phyloP scores from a whole-genome alignment of 2,329 filamentous ascomycete genomes.

The Phymatotrichopsis omnivora region DNA sequence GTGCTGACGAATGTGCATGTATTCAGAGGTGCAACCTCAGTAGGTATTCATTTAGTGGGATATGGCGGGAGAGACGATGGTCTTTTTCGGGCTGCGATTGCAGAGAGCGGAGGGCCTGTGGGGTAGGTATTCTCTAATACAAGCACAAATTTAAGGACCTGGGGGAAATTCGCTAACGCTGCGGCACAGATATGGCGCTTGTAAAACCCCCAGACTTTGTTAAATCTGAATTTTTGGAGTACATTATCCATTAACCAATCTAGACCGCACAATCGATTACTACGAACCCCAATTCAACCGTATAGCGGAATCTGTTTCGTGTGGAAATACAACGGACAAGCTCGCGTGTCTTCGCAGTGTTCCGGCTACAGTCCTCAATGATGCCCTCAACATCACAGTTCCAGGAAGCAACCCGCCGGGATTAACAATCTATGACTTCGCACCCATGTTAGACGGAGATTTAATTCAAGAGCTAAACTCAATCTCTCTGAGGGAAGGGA shows the following conservation, averaged over 20 bases:
- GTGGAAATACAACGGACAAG: conserved; percentile 46
- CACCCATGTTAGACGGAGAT: conserved; percentile 44
- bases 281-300: conserved; percentile 52
- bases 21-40: conserved; percentile 38
- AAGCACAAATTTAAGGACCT: too few relatives aligned
- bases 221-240: too few relatives aligned
- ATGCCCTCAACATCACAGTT: conserved; percentile 42
- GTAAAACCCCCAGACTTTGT: too few relatives aligned
- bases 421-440: conserved; percentile 34
- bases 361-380: conserved; percentile 49
- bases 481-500: conserved; percentile 46
- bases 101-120: conserved; percentile 42
- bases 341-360: conserved; percentile 55
- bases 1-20: neutral
- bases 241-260: neutral
- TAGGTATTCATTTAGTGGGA: conserved; percentile 43
- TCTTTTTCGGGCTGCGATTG: conserved; percentile 46
- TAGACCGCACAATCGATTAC: conserved; percentile 28
- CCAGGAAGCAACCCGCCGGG: too few relatives aligned
- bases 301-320: conserved; percentile 50
- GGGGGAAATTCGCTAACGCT: too few relatives aligned
- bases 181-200: too few relatives aligned
- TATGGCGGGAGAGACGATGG: conserved; percentile 46
- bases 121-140: conserved; percentile 43
- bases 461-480: conserved; percentile 45